phyloP scores from a whole-genome alignment of 768 basidiomycete genomes.

The Mycena indigotica region DNA sequence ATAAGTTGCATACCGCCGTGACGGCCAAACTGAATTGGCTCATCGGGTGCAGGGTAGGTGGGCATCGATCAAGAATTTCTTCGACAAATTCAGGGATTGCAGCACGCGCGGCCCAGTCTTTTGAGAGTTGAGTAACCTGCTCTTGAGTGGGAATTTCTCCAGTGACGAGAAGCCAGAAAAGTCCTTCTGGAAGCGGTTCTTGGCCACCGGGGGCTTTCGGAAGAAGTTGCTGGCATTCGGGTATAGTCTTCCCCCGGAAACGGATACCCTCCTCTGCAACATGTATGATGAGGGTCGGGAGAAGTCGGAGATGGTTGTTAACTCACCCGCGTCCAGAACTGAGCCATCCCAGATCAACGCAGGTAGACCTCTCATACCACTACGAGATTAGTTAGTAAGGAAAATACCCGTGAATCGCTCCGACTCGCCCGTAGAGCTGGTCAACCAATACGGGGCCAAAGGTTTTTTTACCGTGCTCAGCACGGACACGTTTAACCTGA shows the following conservation, averaged over 20 bases:
- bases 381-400: slow-evolving; percentile 32
- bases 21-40: slow-evolving; percentile 96
- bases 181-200: slow-evolving; percentile 90
- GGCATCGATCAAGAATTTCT: slow-evolving; percentile 91
- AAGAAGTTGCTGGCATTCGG: slow-evolving; percentile 82
- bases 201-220: slow-evolving; percentile 88
- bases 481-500: slow-evolving; percentile 82
- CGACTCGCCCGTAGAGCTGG: slow-evolving; percentile 80
- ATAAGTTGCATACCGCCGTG: slow-evolving; percentile 65
- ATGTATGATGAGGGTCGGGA: slow-evolving; percentile 9
- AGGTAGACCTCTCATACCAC: slow-evolving; percentile 87
- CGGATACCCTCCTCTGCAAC: slow-evolving; percentile 89
- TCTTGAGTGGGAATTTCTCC: slow-evolving; percentile 92
- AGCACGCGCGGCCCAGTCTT: slow-evolving; percentile 94
- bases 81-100: slow-evolving; percentile 94
- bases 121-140: slow-evolving; percentile 83
- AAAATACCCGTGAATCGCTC: neutral
- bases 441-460: slow-evolving; percentile 92
- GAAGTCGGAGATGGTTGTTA: neutral
- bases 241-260: slow-evolving; percentile 95
- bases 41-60: slow-evolving; percentile 96
- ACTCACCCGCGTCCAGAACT: slow-evolving; percentile 86
- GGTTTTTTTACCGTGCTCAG: slow-evolving; percentile 86
- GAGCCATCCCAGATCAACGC: slow-evolving; percentile 99
- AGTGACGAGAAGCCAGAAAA: slow-evolving; percentile 95